A percentile compares a stretch with the other conserved stretches of the same genome.
Conservation (phyloP, 176 grass and related monocot species). For the Phyllostachys edulis region DNA sequence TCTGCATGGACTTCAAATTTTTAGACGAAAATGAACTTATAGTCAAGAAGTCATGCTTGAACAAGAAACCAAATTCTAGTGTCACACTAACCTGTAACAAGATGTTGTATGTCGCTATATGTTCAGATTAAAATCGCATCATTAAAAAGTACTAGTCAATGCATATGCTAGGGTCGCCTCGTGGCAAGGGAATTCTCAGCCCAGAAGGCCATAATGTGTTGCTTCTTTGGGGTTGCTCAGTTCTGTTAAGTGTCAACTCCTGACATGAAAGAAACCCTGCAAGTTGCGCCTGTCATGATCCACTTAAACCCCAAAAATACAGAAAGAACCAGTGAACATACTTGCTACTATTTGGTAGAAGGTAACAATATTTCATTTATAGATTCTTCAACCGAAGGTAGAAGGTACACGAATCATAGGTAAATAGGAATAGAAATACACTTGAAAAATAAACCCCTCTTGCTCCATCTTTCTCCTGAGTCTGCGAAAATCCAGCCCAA, state of each 20-base stretch:
- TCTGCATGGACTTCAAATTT: neutral
- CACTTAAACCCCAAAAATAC: conserved; percentile 11
- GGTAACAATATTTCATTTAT: neutral
- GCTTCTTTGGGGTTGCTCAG: conserved; percentile 19
- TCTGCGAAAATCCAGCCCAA: conserved; percentile 26
- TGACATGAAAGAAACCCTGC: conserved; percentile 35
- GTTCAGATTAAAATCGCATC: conserved; percentile 15
- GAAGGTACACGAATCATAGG: neutral
- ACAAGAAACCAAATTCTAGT: conserved; percentile 4
- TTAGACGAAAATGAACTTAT: neutral
- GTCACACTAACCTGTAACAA: neutral
- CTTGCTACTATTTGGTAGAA: conserved; percentile 3
- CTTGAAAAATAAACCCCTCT: conserved; percentile 51
- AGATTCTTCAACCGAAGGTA: neutral
- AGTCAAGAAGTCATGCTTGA: neutral
- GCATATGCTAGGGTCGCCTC: conserved; percentile 16
- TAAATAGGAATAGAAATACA: neutral
- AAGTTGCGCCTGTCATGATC: conserved; percentile 35
- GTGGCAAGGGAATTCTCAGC: conserved; percentile 10
- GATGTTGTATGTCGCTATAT: neutral
- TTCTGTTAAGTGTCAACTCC: conserved; percentile 64
- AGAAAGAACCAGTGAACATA: neutral
- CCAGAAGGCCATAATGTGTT: conserved; percentile 21
- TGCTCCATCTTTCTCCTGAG: conserved; percentile 32
- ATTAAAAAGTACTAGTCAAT: conserved; percentile 25